Base-by-base conservation (phyloP, 2,329 filamentous ascomycete genomes). In the Colletotrichum neosansevieriae region DNA sequence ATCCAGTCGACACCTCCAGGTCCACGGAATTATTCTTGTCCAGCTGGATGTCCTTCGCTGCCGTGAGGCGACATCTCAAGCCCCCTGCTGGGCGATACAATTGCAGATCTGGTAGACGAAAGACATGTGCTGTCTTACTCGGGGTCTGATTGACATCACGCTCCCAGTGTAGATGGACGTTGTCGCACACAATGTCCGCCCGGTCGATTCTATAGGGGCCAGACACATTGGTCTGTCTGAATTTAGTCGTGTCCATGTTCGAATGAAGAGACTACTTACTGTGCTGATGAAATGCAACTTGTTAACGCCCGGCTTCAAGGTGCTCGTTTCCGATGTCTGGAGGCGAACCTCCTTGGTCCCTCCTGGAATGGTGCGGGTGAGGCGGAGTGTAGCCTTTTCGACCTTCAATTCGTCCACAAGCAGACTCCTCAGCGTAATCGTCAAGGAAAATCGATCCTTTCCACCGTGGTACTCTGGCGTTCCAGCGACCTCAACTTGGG, bases 21-120 rank as follows among this genome's bases (percentile, higher is more conserved):
- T 97, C 92, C 0, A 98, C 83, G 0, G 88, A 90, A 65, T 92
- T 92, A 73, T 91, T 90, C 72, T 90, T 90, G 76, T 97, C 93
- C 5, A 99, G 87, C 70, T 95, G 90, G 24, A 97, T 91, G 50
- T 90, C 83, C 70, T 87, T 91, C 0, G 92, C 89, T 0, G 92
- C 84, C 47, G 82, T 84, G 7, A 97, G 81, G 56, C 85, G 86
- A 2, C 92, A 87, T 68, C 93, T 88, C 4, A 98, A 87, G 0
- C 92, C 87, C 51, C 89, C 84, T 1, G 86, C 79, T 15, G 89
- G 87, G 36, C 94, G 92, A 76, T 93, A 97, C 32, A 95, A 85
- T n/a, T 89, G 85, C 0, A 97, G 84, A 6, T 88, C 86, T 0
- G 91, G 84, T 15, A 86, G 83, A 47, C 81, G 86, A 63, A 92